Evolutionary conservation across 305 asterid genomes (phyloP).

Genomic region (Solanum hybrid): DNA sequence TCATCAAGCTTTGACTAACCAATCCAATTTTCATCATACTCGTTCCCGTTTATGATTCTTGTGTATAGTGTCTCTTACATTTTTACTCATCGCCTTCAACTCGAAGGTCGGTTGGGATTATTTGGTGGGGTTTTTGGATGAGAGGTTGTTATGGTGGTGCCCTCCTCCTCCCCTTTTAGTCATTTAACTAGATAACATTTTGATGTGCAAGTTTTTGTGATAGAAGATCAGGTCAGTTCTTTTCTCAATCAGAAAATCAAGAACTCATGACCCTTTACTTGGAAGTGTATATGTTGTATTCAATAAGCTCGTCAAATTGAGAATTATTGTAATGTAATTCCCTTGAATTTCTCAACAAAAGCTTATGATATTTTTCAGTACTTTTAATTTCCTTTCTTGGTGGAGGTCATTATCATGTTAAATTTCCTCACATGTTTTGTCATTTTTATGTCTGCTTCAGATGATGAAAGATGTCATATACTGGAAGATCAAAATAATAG

Average conservation of each 20-base stretch:
- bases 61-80: slow-evolving; percentile 3
- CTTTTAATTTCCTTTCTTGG: not conserved
- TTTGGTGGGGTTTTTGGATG: slow-evolving; percentile 47
- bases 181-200: slow-evolving; percentile 14
- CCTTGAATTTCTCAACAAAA: not conserved
- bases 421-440: slow-evolving; percentile 1
- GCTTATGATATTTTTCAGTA: not conserved
- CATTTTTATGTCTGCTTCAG: not conserved
- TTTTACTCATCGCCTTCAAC: not conserved
- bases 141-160: slow-evolving; percentile 66
- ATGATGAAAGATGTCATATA: not conserved
- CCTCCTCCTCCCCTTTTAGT: slow-evolving; percentile 54
- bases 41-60: slow-evolving; percentile 9
- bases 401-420: not conserved
- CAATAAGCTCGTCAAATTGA: not conserved
- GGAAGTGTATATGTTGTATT: slow-evolving; percentile 8
- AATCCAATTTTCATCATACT: not conserved
- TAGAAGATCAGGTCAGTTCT: slow-evolving; percentile 9
- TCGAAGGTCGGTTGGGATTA: not conserved
- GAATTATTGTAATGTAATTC: not conserved
- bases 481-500: not conserved
- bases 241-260: slow-evolving; percentile 17
- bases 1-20: slow-evolving; percentile 82
- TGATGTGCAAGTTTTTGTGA: slow-evolving; percentile 13
- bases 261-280: slow-evolving; percentile 8